Conservation (phyloP, 2,329 filamentous ascomycete genomes). For the Chaetomium sp. region DNA sequence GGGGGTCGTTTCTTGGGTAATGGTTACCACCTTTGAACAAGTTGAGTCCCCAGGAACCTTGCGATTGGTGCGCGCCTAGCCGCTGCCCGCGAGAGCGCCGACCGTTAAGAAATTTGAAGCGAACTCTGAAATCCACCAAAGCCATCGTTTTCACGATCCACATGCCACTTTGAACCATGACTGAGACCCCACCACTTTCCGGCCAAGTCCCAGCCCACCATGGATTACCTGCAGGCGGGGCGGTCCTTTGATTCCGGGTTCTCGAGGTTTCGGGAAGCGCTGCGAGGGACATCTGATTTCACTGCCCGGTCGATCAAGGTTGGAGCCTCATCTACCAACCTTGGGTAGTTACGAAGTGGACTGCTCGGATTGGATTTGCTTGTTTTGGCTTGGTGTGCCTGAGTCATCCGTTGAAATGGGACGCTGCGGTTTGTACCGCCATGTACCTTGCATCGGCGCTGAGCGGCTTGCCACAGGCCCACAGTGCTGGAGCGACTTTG, state of each 20-base stretch:
- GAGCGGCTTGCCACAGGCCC: slow-evolving; percentile 7
- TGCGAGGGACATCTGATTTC: not conserved
- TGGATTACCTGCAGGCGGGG: slow-evolving; percentile 1
- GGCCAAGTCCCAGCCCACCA: slow-evolving; percentile 15
- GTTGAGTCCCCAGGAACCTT: not conserved
- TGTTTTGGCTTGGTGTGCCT: not conserved
- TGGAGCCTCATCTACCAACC: slow-evolving; percentile 7
- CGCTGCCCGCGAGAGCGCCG: not conserved
- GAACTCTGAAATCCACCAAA: not conserved
- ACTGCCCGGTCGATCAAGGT: not conserved
- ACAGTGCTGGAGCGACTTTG: slow-evolving; percentile 20
- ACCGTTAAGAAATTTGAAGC: slow-evolving; percentile 1
- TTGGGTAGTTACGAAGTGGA: too few species aligned
- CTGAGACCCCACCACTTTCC: not conserved
- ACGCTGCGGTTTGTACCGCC: slow-evolving; percentile 8
- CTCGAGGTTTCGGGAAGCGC: not conserved
- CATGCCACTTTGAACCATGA: slow-evolving; percentile 7
- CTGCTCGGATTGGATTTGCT: not conserved
- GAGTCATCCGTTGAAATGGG: slow-evolving; percentile 17
- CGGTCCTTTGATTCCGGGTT: not conserved
- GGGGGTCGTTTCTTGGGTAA: slow-evolving; percentile 4
- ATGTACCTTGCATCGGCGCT: slow-evolving; percentile 26
- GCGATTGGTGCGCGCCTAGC: not conserved
- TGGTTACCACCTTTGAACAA: not conserved
- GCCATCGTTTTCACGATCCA: slow-evolving; percentile 5